Evolutionary conservation across 148 eudicot genomes (phyloP).

Genomic region (Heliosperma pusillum): DNA sequence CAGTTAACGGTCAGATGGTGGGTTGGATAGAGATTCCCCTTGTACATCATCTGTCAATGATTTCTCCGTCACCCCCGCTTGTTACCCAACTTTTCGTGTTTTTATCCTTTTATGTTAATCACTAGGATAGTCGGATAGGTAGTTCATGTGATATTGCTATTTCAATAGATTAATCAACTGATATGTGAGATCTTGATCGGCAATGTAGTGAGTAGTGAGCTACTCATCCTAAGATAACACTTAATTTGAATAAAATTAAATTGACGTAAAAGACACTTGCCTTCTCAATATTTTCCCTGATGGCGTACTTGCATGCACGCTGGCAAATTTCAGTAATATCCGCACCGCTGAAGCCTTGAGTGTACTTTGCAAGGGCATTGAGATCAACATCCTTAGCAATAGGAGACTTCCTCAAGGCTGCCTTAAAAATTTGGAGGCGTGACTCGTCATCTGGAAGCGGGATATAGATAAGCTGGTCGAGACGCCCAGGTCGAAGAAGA

Average conservation of each 20-base stretch:
- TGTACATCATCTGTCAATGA: slow-evolving; percentile 77
- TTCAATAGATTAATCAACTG: too few relatives aligned
- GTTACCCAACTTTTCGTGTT: neutral
- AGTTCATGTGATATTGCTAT: too few relatives aligned
- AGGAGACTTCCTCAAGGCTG: slow-evolving; percentile 76
- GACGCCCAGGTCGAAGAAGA: slow-evolving; percentile 79
- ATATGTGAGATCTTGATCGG: too few relatives aligned
- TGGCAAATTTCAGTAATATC: slow-evolving; percentile 10
- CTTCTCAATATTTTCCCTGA: slow-evolving; percentile 79
- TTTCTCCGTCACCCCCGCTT: slow-evolving; percentile 20
- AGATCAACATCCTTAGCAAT: slow-evolving; percentile 69
- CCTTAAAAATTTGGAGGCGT: slow-evolving; percentile 54
- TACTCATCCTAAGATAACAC: neutral
- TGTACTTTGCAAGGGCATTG: slow-evolving; percentile 74
- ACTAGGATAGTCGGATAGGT: neutral
- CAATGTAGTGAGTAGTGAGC: too few relatives aligned
- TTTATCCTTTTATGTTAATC: slow-evolving; percentile 32
- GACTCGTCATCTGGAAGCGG: too few relatives aligned
- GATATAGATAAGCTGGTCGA: too few relatives aligned
- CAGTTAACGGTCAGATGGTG: too few relatives aligned
- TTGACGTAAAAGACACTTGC: slow-evolving; percentile 28
- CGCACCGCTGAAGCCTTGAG: slow-evolving; percentile 42
- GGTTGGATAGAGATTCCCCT: slow-evolving; percentile 82
- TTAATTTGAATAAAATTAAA: neutral
- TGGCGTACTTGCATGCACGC: slow-evolving; percentile 86